phyloP scores from a whole-genome alignment of 2,329 filamentous ascomycete genomes.

The Aspergillus sp. region DNA sequence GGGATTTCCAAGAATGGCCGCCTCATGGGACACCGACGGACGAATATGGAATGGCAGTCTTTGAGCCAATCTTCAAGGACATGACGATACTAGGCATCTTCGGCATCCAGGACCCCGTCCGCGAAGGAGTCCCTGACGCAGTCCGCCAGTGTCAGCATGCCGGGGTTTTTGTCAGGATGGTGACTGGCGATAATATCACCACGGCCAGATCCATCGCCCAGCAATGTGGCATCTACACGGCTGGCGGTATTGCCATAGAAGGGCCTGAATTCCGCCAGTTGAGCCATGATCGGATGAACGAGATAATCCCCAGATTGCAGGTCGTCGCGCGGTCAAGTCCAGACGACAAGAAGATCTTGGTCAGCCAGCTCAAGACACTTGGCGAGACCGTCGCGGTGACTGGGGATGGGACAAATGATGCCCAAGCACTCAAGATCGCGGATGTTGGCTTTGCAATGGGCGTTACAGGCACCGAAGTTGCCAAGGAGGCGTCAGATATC shows the following conservation, averaged over 20 bases:
- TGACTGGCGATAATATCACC: slow-evolving; percentile 78
- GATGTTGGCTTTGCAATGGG: slow-evolving; percentile 87
- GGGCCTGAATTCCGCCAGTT: slow-evolving; percentile 76
- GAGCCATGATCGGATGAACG: slow-evolving; percentile 62
- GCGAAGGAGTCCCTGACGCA: slow-evolving; percentile 71
- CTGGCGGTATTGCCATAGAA: slow-evolving; percentile 71
- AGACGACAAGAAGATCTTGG: slow-evolving; percentile 73
- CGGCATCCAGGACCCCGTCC: slow-evolving; percentile 78
- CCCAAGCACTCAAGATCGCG: slow-evolving; percentile 75
- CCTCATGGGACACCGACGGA: slow-evolving; percentile 60
- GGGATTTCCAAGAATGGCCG: slow-evolving; percentile 83
- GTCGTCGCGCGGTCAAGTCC: slow-evolving; percentile 73
- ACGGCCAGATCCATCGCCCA: slow-evolving; percentile 77
- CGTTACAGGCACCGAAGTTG: slow-evolving; percentile 78
- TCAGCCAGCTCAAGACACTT: slow-evolving; percentile 68
- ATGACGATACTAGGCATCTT: slow-evolving; percentile 71
- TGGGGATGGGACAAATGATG: slow-evolving; percentile 81
- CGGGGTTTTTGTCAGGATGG: slow-evolving; percentile 79
- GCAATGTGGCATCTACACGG: slow-evolving; percentile 73
- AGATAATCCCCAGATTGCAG: slow-evolving; percentile 67
- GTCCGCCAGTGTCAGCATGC: slow-evolving; percentile 72
- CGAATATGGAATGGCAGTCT: slow-evolving; percentile 62
- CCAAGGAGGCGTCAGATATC: slow-evolving; percentile 81
- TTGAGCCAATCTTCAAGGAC: slow-evolving; percentile 65
- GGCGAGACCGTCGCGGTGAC: slow-evolving; percentile 80